phyloP scores from a whole-genome alignment of 2,329 filamentous ascomycete species.

The Rachicladosporium sp. region DNA sequence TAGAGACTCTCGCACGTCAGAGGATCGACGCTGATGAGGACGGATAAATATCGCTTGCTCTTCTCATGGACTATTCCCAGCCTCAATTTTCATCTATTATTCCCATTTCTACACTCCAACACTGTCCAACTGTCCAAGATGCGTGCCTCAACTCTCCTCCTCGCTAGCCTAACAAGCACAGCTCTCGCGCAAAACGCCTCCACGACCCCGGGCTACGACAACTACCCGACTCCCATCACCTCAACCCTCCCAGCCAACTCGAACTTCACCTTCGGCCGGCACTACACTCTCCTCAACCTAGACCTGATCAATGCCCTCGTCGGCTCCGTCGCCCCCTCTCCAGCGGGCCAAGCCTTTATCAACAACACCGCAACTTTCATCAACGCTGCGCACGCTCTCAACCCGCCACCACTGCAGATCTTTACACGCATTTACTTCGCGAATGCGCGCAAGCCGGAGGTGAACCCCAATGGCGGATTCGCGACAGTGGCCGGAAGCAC shows the following conservation, averaged over 20 bases:
- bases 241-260: constrained; percentile 12
- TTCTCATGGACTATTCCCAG: too few relatives aligned
- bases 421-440: constrained; percentile 30
- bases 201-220: constrained; percentile 11
- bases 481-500: constrained; percentile 10
- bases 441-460: constrained; percentile 23
- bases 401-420: constrained; percentile 25
- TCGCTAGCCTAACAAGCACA: neutral
- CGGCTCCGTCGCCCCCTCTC: constrained; percentile 20
- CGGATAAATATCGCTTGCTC: too few relatives aligned
- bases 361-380: constrained; percentile 26
- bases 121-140: too few relatives aligned
- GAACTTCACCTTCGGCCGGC: constrained; percentile 21
- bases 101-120: too few relatives aligned
- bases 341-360: constrained; percentile 25
- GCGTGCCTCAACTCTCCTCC: neutral
- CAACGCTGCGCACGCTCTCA: constrained; percentile 26
- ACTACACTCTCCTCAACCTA: constrained; percentile 32
- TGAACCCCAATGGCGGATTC: constrained; percentile 25
- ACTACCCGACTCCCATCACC: constrained; percentile 11
- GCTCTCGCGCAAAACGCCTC: constrained; percentile 3
- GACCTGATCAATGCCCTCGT: constrained; percentile 30
- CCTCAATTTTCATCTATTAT: too few relatives aligned
- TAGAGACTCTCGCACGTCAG: too few relatives aligned
- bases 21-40: too few relatives aligned